Evolutionary conservation across 352 stramenopile genomes (phyloP), one percentile per base, ranked within the genome.

Genomic region (Globisporangium nagaii): DNA sequence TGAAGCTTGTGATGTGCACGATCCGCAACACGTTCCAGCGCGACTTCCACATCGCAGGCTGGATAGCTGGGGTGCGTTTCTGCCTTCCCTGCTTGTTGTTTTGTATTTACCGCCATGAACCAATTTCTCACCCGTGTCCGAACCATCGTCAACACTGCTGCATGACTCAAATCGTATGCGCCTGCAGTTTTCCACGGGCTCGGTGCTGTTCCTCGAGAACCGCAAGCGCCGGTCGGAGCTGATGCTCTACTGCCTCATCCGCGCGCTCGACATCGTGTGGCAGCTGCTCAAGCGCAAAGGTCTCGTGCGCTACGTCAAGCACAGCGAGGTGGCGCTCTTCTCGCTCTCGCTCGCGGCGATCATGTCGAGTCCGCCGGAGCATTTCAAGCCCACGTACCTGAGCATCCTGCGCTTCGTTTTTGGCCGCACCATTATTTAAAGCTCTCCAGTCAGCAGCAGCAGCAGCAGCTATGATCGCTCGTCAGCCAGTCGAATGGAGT

Each of bases 341-440:
- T 93, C 79, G 49, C 47, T 95, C 30, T 93, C 84, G 30, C 88
- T 95, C 67, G 78, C 82, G 13, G 61, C 82, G 34, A 93, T 93
- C 65, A 90, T 93, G 80, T 90, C 82, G 37, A 82, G 69, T 22
- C 81, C 82, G n/a, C 60, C 82, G 2, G 60, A 77, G 55, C 77
- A 91, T 63, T 89, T 95, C 64, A 95, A 95, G 60, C 79, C 82
- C 24, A 92, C 84, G 35, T 93, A 95, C 57, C 68, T 90, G 19
- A 63, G 71, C 46, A 88, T 93, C 54, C 46, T 92, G 52, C 76
- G 79, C 31, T 95, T 95, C 55, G 66, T 93, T 64, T 95, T 95
- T 66, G 84, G 84, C 34, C 68, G 66, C 47, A 67, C 84, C 53
- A 84, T 83, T 69, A 81, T 90, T 73, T 89, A 81, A 69, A 35